Conservation (phyloP, 192 early-diverging fungal genomes). For the Backusella liffmaniae region DNA sequence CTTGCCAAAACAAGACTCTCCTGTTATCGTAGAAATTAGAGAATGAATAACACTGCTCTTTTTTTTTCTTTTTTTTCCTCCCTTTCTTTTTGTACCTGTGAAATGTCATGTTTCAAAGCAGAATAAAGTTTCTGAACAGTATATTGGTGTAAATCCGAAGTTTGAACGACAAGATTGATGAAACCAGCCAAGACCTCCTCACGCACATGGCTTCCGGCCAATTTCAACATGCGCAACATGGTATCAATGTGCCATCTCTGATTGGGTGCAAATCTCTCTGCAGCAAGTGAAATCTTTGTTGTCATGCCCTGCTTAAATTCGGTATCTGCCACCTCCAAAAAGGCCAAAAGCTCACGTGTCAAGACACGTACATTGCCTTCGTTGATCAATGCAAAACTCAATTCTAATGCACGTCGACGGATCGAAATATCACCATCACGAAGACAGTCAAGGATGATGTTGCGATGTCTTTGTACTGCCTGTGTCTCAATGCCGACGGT, state of each 20-base stretch:
- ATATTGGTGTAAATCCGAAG: conserved; percentile 81
- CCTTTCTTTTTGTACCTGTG: conserved; percentile 37
- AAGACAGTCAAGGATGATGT: conserved; percentile 95
- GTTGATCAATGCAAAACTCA: conserved; percentile 96
- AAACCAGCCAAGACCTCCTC: conserved; percentile 83
- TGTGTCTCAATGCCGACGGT: conserved; percentile 87
- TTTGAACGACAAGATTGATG: conserved; percentile 83
- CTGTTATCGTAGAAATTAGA: conserved; percentile 47
- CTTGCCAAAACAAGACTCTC: conserved; percentile 88
- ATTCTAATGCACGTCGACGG: conserved; percentile 91
- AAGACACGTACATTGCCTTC: conserved; percentile 89
- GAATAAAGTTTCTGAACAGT: conserved; percentile 87
- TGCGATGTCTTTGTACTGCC: conserved; percentile 95
- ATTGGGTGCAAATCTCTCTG: conserved; percentile 90
- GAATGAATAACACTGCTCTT: not conserved
- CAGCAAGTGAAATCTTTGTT: conserved; percentile 86
- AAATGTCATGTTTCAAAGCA: conserved; percentile 76
- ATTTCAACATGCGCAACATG: conserved; percentile 81
- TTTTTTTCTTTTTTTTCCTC: not conserved
- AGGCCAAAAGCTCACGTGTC: conserved; percentile 89
- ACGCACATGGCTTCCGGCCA: conserved; percentile 69
- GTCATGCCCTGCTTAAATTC: conserved; percentile 93
- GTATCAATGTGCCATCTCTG: conserved; percentile 98
- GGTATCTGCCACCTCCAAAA: conserved; percentile 86
- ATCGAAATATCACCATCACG: conserved; percentile 96